These are phyloP conservation scores for Prunus campanulata DNA, from an alignment of 306 rosid genomes.

Conservation along the genomic window DNA sequence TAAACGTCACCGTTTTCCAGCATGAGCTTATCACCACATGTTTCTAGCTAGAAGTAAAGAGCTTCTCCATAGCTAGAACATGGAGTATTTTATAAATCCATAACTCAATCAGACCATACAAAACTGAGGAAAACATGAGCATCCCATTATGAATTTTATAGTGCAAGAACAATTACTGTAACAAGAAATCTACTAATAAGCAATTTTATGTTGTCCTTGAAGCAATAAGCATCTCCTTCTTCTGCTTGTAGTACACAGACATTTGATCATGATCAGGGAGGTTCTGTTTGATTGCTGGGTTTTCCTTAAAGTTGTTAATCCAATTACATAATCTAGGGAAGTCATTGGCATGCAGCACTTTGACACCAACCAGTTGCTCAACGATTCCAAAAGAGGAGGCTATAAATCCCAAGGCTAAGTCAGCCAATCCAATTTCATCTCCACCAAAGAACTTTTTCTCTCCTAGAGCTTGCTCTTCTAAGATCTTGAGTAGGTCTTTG, in stretches of 20 bases:
- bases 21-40: not conserved
- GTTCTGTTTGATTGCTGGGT: slow-evolving; percentile 16
- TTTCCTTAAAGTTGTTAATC: slow-evolving; percentile 13
- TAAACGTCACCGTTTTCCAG: not conserved
- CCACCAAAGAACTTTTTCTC: slow-evolving; percentile 16
- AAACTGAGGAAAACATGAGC: too few relatives aligned
- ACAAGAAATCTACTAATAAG: too few relatives aligned
- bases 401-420: slow-evolving; percentile 20
- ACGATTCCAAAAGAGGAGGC: slow-evolving; percentile 7
- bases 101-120: too few relatives aligned
- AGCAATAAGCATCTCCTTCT: not conserved
- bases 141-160: too few relatives aligned
- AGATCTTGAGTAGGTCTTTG: slow-evolving; percentile 1
- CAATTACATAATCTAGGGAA: slow-evolving; percentile 20
- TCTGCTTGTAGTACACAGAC: slow-evolving; percentile 9
- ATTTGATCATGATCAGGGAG: slow-evolving; percentile 7
- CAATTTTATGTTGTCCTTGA: not conserved
- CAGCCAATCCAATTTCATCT: slow-evolving; percentile 15
- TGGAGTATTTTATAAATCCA: too few relatives aligned
- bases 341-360: slow-evolving; percentile 11
- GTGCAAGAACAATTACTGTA: too few relatives aligned
- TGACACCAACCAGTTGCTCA: slow-evolving; percentile 13
- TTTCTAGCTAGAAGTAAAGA: too few relatives aligned
- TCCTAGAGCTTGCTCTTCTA: slow-evolving; percentile 24
- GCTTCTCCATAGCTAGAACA: too few relatives aligned